Evolutionary conservation across 148 eudicot species (phyloP), one percentile per base, ranked within the genome.

Genomic region (Dianthus caryophyllus): DNA sequence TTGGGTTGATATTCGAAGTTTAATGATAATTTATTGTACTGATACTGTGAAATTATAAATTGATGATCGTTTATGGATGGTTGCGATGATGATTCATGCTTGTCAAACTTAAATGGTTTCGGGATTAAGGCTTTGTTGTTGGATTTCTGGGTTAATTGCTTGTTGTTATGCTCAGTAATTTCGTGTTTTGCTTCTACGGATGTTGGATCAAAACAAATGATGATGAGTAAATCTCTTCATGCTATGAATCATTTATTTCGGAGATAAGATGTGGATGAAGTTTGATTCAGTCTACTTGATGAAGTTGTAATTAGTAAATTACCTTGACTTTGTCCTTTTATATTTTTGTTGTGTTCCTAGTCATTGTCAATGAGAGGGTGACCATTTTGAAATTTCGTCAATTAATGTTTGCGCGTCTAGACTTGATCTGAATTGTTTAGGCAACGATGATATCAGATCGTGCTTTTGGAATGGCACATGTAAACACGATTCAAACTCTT

Each of bases 181-280:
- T 61, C 68, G 63, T 68, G 74, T 66, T 53, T 0, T 67, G 67
- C n/a, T 66, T 39, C n/a, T n/a, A n/a, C n/a, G n/a, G n/a, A n/a
- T n/a, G n/a, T n/a, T n/a, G n/a, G n/a, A n/a, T n/a, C n/a, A n/a
- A n/a, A n/a, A n/a, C n/a, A n/a, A n/a, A n/a, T n/a, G n/a, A n/a
- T n/a, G n/a, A n/a, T n/a, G n/a, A n/a, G n/a, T n/a, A n/a, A n/a
- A n/a, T n/a, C n/a, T n/a, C n/a, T n/a, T n/a, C n/a, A n/a, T n/a
- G n/a, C n/a, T n/a, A n/a, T n/a, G 46, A 36, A 1, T 20, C 16
- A 25, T 4, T 3, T n/a, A 3, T 61, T 61, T 61, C 43, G 2
- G 6, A 24, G 31, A 62, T 44, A 21, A 43, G 51, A 41, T 43
- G 51, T 29, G 16, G 20, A 41, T 30, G 29, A 58, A 29, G 62